Percentiles rank a stretch among this genome's conserved stretches.
These are phyloP conservation scores for Cyclotella distinguenda DNA, from an alignment of 108 stramenopile species.

Conservation along the genomic window DNA sequence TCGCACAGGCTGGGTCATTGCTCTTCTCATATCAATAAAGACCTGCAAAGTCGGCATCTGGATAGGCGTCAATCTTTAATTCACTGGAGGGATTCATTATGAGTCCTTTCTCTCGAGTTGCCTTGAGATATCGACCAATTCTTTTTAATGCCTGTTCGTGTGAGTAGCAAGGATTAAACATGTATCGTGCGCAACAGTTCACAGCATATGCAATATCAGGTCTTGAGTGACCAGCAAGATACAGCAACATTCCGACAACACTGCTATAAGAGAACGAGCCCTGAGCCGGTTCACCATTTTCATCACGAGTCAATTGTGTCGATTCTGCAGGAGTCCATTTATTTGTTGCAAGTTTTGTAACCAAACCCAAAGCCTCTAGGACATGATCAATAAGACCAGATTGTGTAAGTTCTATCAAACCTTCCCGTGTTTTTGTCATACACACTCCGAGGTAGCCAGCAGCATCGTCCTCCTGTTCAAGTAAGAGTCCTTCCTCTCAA, in stretches of 20 bases:
- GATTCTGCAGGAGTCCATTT: constrained; percentile 29
- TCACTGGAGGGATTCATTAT: no score
- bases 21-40: neutral
- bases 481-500: neutral
- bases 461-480: constrained; percentile 1
- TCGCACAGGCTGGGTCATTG: neutral
- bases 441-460: neutral
- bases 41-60: no score
- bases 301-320: constrained; percentile 38
- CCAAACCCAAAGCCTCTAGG: constrained; percentile 34
- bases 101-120: no score
- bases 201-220: constrained; percentile 49
- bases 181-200: no score
- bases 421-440: constrained; percentile 13
- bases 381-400: constrained; percentile 38
- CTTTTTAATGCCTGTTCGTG: neutral
- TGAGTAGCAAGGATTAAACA: neutral
- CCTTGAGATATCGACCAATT: no score
- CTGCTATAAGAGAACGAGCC: constrained; percentile 42
- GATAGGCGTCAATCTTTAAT: no score
- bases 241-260: constrained; percentile 55
- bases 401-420: constrained; percentile 37
- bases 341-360: neutral
- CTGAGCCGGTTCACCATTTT: constrained; percentile 31
- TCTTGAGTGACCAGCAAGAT: constrained; percentile 45